A percentile compares a stretch with the other conserved stretches of the same genome.
phyloP scores from a whole-genome alignment of 352 stramenopile genomes.

The Phytopythium mirpurense region DNA sequence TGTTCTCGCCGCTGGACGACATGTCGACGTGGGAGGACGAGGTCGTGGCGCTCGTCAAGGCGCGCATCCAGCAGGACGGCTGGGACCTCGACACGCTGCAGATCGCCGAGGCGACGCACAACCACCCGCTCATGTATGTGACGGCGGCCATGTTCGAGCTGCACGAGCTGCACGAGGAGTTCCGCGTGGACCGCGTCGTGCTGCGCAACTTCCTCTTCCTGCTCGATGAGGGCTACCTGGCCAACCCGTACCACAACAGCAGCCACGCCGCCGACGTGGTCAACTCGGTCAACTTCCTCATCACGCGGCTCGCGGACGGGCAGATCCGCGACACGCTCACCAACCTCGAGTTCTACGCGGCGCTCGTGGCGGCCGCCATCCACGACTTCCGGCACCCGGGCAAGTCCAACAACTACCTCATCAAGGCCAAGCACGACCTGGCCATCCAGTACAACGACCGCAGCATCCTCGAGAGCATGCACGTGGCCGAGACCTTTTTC shows the following conservation, averaged over 20 bases:
- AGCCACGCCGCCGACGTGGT: slow-evolving; percentile 75
- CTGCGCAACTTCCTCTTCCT: slow-evolving; percentile 78
- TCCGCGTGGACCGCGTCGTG: slow-evolving; percentile 64
- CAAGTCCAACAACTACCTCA: slow-evolving; percentile 84
- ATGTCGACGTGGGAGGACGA: slow-evolving; percentile 66
- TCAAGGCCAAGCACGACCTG: slow-evolving; percentile 73
- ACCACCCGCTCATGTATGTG: slow-evolving; percentile 74
- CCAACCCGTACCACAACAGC: slow-evolving; percentile 80
- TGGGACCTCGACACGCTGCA: slow-evolving; percentile 71
- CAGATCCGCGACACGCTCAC: slow-evolving; percentile 71
- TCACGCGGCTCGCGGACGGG: slow-evolving; percentile 57
- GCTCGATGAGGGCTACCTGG: slow-evolving; percentile 67
- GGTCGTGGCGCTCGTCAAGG: slow-evolving; percentile 36
- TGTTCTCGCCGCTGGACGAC: slow-evolving; percentile 34
- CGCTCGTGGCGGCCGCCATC: slow-evolving; percentile 73
- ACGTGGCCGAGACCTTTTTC: slow-evolving; percentile 82
- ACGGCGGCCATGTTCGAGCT: slow-evolving; percentile 74
- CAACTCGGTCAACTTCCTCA: slow-evolving; percentile 81
- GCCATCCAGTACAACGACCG: slow-evolving; percentile 83
- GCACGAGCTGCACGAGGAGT: slow-evolving; percentile 74
- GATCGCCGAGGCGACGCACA: slow-evolving; percentile 60
- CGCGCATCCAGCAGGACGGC: slow-evolving; percentile 50
- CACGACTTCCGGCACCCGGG: slow-evolving; percentile 83
- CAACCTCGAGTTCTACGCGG: slow-evolving; percentile 76
- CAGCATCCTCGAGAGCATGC: slow-evolving; percentile 84